Percentiles rank a stretch among this genome's conserved stretches.
phyloP scores from a whole-genome alignment of 2,329 filamentous ascomycete genomes.

The Sporothrix protearum region DNA sequence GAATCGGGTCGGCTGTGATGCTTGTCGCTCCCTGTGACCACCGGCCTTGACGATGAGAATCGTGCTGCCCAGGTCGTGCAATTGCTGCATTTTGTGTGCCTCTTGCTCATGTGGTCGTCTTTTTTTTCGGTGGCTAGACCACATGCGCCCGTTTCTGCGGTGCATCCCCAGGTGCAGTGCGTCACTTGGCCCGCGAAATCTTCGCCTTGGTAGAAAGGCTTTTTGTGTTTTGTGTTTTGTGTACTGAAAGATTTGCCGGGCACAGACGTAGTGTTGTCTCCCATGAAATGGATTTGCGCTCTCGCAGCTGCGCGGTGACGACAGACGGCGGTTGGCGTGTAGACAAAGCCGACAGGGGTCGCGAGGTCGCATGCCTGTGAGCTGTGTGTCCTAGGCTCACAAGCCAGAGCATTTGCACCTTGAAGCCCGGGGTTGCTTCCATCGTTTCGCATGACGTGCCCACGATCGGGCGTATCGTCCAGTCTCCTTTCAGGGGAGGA shows the following conservation, averaged over 20 bases:
- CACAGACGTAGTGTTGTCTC: neutral
- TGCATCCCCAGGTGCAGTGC: neutral
- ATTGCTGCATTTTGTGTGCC: neutral
- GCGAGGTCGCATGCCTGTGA: neutral
- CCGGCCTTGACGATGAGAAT: constrained; percentile 5
- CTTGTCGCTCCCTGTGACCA: neutral
- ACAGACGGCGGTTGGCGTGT: neutral
- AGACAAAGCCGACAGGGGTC: neutral
- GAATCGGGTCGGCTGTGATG: neutral
- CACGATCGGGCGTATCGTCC: neutral
- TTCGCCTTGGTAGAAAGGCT: neutral
- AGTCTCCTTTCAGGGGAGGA: neutral
- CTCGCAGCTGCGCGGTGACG: neutral
- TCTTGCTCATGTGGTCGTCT: neutral
- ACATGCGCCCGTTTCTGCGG: constrained; percentile 11
- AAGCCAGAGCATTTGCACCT: neutral
- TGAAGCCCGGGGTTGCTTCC: neutral
- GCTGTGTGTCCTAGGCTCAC: neutral
- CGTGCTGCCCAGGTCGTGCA: neutral
- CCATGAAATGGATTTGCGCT: neutral
- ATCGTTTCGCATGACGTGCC: neutral
- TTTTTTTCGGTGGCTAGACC: neutral
- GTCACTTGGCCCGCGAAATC: neutral
- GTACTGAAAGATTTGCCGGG: neutral
- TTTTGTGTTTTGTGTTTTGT: neutral